phyloP scores from a whole-genome alignment of 768 basidiomycete genomes.

The Suillus bovinus region DNA sequence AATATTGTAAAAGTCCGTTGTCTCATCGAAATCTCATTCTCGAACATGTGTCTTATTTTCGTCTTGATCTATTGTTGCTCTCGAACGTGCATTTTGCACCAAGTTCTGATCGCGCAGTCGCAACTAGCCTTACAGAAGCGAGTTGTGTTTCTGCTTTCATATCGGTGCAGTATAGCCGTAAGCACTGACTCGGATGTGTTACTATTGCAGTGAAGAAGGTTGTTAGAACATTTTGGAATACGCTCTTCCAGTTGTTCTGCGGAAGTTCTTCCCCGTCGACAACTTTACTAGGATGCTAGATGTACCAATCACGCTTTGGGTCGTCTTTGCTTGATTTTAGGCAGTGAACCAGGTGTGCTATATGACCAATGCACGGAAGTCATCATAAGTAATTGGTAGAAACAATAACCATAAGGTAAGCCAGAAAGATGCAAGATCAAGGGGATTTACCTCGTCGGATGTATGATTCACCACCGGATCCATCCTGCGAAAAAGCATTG shows the following conservation, averaged over 20 bases:
- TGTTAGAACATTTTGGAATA: no score
- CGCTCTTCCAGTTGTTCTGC: constrained; percentile 74
- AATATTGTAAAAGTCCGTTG: no score
- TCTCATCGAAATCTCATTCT: no score
- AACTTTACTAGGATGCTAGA: constrained; percentile 66
- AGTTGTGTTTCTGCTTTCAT: no score
- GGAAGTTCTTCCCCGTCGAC: constrained; percentile 53
- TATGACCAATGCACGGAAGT: constrained; percentile 8
- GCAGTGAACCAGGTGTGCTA: constrained; percentile 74
- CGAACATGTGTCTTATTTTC: no score
- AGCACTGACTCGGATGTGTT: no score
- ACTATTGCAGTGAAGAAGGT: no score
- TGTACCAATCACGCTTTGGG: constrained; percentile 75
- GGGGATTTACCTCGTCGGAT: constrained; percentile 54
- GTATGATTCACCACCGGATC: constrained; percentile 78
- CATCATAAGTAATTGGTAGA: constrained; percentile 9
- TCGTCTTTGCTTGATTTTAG: constrained; percentile 47
- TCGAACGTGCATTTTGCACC: no score
- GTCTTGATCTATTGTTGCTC: no score
- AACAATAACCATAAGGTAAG: not conserved
- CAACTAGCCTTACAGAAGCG: no score
- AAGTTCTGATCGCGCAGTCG: no score
- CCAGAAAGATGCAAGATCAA: not conserved
- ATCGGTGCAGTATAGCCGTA: no score
- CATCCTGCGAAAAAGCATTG: constrained; percentile 47